A percentile compares a stretch with the other conserved stretches of the same genome.
These are phyloP conservation scores for Phyllosticta citribraziliensis DNA, from an alignment of 2,329 filamentous ascomycete genomes.

Conservation along the genomic window DNA sequence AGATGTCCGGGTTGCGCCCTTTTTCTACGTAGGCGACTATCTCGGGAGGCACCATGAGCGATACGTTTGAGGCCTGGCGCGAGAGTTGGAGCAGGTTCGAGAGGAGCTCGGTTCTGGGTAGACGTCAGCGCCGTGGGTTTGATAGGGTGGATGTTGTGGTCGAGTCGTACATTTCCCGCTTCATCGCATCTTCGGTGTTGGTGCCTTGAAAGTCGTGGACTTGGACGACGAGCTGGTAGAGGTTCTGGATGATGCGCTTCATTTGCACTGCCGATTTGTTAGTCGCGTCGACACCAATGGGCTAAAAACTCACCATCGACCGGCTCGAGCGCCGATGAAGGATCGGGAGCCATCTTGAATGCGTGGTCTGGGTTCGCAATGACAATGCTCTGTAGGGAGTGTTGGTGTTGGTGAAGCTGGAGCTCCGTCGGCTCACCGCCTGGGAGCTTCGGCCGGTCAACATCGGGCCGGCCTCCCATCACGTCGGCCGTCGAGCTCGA, in stretches of 20 bases:
- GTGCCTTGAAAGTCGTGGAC: constrained; percentile 50
- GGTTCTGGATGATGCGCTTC: constrained; percentile 51
- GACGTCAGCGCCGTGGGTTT: background rate
- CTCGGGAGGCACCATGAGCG: constrained; percentile 48
- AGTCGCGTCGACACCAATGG: background rate
- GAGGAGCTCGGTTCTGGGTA: constrained; percentile 30
- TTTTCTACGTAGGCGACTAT: constrained; percentile 54
- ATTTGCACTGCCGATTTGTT: constrained; percentile 36
- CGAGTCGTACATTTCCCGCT: constrained; percentile 44
- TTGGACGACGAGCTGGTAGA: constrained; percentile 51
- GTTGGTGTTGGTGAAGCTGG: constrained; percentile 1
- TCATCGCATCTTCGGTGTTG: constrained; percentile 47
- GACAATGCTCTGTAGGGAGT: background rate
- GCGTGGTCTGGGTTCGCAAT: background rate
- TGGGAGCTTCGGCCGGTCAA: constrained; percentile 1
- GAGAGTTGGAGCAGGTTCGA: constrained; percentile 45
- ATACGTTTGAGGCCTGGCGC: constrained; percentile 37
- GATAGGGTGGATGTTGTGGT: background rate
- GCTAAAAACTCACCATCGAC: constrained; percentile 19
- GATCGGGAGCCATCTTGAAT: constrained; percentile 5
- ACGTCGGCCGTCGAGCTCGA: constrained; percentile 1
- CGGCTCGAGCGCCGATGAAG: constrained; percentile 8
- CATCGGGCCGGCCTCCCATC: constrained; percentile 4
- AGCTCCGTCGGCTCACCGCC: constrained; percentile 4
- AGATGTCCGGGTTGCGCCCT: constrained; percentile 56